Conservation (phyloP, 441 rosid genomes). For the Capsella rubella region DNA sequence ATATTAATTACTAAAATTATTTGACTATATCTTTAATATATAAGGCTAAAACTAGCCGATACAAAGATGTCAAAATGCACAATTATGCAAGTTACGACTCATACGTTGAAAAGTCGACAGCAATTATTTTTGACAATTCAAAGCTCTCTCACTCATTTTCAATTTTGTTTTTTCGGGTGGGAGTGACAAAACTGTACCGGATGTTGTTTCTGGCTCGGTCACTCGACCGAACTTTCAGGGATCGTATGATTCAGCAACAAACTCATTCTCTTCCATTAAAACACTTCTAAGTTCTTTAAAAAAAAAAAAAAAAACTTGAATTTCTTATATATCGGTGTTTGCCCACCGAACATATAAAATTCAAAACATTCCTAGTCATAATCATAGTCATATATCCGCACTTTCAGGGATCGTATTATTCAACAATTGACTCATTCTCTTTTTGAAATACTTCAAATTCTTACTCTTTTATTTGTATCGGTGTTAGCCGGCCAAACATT, state of each 20-base stretch:
- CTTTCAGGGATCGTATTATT: no score
- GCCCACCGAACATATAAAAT: no score
- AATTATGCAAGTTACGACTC: background rate
- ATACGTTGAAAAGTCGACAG: constrained; percentile 30
- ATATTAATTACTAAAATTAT: background rate
- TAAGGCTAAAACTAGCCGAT: constrained; percentile 28
- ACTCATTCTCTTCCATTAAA: no score
- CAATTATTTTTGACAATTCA: constrained; percentile 30
- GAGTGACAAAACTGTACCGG: constrained; percentile 19
- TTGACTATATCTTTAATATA: background rate
- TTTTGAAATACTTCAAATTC: no score
- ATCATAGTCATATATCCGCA: no score
- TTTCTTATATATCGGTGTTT: no score
- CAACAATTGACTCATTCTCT: no score
- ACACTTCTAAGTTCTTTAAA: no score
- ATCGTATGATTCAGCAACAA: background rate
- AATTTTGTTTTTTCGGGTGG: constrained; percentile 6
- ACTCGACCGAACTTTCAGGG: background rate
- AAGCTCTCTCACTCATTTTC: constrained; percentile 18
- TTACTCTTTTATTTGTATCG: no score
- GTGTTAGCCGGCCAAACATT: no score
- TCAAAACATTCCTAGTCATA: no score
- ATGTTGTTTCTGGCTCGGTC: constrained; percentile 17
- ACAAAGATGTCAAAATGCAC: background rate
- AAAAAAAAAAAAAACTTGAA: no score